Evolutionary conservation across 2,329 filamentous ascomycete species (phyloP), one percentile per base, ranked within the genome.

Genomic region (Sordariomycetes sp.): DNA sequence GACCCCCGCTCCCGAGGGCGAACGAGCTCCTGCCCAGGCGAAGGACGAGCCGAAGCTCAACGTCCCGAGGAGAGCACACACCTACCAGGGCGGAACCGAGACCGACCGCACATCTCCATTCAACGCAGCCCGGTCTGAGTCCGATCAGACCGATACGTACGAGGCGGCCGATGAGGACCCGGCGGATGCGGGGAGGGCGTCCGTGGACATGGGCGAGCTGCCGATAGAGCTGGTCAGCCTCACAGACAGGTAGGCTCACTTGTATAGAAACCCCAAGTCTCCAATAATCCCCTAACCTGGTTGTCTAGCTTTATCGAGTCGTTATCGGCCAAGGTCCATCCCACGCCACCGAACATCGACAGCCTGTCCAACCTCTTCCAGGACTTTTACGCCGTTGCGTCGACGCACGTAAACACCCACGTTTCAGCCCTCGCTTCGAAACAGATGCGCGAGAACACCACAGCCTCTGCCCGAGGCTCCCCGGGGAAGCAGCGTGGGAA

Each of bases 221-320:
- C 94, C 94, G 16, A 94, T 97, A 66, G 94, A 99, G 78, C 82
- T 99, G 60, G 81, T 94, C 60, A 94, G 90, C 70, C 75, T 97
- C 68, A 90, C 88, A 22, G 93, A 97, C 71, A 89, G 89, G 90
- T 91, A 76, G 61, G 70, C 11, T 28, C 4, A 4, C 32, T 63
- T 58, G 57, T 57, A 25, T 7, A 25, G 18, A 46, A 24, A n/a
- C 22, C 54, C 35, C 10, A 4, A 18, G 12, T 46, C 37, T 3
- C n/a, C n/a, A 22, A 55, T 64, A 56, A 63, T 35, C 46, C 43
- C 59, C 65, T 65, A 61, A 67, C 58, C 60, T 55, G 22, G 35
- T 59, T 55, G 53, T 46, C 53, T 20, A 94, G 90, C 68, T 99
- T 99, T 69, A 86, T 97, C 66, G 90, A 96, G 61, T 93, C 90